Conservation (phyloP, 257 asterid species). For the Scutellaria minor region DNA sequence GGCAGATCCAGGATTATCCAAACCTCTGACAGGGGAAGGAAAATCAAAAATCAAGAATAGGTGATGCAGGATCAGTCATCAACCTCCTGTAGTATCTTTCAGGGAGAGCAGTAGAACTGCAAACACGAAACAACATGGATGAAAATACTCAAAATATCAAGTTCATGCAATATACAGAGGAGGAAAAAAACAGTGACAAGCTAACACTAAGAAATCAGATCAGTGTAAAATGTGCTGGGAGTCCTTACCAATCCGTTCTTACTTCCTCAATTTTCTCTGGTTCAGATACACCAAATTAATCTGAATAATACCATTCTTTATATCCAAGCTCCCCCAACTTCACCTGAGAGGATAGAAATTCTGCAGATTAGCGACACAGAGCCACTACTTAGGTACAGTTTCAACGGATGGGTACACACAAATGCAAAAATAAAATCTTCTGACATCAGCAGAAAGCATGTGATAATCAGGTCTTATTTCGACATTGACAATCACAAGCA, state of each 20-base stretch:
- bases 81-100: slow-evolving; percentile 69
- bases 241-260: slow-evolving; percentile 75
- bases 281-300: slow-evolving; percentile 72
- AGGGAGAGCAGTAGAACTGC: slow-evolving; percentile 88
- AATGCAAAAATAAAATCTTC: background rate
- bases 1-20: too few relatives aligned
- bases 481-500: slow-evolving; percentile 30
- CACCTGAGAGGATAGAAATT: slow-evolving; percentile 56
- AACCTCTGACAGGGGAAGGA: too few relatives aligned
- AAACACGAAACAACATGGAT: slow-evolving; percentile 30
- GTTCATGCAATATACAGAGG: background rate
- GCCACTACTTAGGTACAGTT: slow-evolving; percentile 28
- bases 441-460: slow-evolving; percentile 22
- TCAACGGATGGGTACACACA: slow-evolving; percentile 13
- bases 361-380: slow-evolving; percentile 26
- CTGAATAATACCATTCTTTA: slow-evolving; percentile 89
- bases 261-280: slow-evolving; percentile 69
- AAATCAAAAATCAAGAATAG: slow-evolving; percentile 76
- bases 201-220: slow-evolving; percentile 31
- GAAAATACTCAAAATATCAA: slow-evolving; percentile 6
- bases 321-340: slow-evolving; percentile 96
- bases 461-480: background rate
- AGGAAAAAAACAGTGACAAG: background rate
- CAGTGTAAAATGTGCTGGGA: slow-evolving; percentile 28
- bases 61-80: slow-evolving; percentile 92